These are phyloP conservation scores for Daldinia caldariorum DNA, from an alignment of 495 filamentous ascomycete genomes.

Conservation along the genomic window DNA sequence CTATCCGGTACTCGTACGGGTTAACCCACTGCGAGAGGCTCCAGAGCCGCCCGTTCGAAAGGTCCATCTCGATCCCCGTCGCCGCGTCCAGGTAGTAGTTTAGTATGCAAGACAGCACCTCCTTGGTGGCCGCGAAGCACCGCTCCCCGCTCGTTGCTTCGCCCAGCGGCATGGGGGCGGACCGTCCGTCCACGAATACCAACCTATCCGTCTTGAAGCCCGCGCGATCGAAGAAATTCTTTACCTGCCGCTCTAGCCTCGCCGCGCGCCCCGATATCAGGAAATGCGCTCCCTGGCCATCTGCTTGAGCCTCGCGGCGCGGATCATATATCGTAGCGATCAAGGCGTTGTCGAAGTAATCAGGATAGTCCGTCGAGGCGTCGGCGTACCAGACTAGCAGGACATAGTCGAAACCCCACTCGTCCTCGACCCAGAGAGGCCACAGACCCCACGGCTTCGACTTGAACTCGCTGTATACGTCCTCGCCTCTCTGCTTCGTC, in stretches of 20 bases:
- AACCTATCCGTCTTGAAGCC: background rate
- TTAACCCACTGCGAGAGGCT: slow-evolving; percentile 35
- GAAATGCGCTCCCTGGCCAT: slow-evolving; percentile 2
- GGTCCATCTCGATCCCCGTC: background rate
- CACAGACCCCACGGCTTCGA: slow-evolving; percentile 35
- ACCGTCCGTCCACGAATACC: background rate
- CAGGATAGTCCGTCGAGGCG: background rate
- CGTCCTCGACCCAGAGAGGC: slow-evolving; percentile 47
- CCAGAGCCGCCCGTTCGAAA: slow-evolving; percentile 1
- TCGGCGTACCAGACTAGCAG: slow-evolving; percentile 31
- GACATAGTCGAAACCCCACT: slow-evolving; percentile 40
- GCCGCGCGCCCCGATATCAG: background rate
- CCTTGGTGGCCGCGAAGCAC: slow-evolving; percentile 36
- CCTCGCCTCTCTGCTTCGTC: background rate
- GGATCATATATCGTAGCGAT: slow-evolving; percentile 36
- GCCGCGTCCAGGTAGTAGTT: background rate
- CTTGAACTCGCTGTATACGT: slow-evolving; percentile 25
- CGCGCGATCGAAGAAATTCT: slow-evolving; percentile 4
- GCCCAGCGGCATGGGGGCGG: slow-evolving; percentile 30
- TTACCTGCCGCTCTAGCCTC: slow-evolving; percentile 12
- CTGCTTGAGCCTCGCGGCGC: slow-evolving; percentile 36
- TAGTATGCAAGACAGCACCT: slow-evolving; percentile 1
- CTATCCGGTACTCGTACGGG: slow-evolving; percentile 39
- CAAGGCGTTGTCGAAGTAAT: slow-evolving; percentile 5
- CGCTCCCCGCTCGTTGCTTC: slow-evolving; percentile 45